Evolutionary conservation across 495 filamentous ascomycete species (phyloP), one percentile per base, ranked within the genome.

Genomic region (Penicillium egyptiacum): DNA sequence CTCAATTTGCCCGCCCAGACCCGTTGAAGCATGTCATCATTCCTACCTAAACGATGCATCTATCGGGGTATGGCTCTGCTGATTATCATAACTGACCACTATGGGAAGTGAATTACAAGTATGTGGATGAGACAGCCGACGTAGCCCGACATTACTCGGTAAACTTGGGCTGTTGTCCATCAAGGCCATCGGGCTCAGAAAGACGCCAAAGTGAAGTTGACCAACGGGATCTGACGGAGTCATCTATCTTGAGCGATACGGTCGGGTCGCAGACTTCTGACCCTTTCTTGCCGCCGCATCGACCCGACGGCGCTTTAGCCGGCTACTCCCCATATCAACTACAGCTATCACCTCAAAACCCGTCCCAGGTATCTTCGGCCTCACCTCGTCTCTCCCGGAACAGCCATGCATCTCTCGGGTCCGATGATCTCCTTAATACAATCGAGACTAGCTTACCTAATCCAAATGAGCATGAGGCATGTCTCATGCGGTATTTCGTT

Each of bases 401-500:
- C 23, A 62, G 60, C 22, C 42, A 62, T 52, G 45, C 50, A 10
- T 60, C 60, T 11, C 41, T 37, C 14, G 54, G 42, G n/a, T 53
- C 53, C 2, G 20, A 55, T 3, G 46, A 62, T 19, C 43, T 31
- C 3, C 10, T 42, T 25, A n/a, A 31, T 1, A n/a, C 44, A 30
- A 26, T 26, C 5, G 37, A 59, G n/a, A 50, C 35, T 43, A 51
- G 46, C 10, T 20, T 60, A 9, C 53, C 54, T 1, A 55, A 51
- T 45, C 46, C 62, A 17, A 25, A 66, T 50, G 63, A 66, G 33
- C 59, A 60, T 51, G 68, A 71, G 37, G 70, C 64, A 22, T 67
- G 66, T 46, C 54, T 73, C 1, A 64, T 73, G 63, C 53, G 68
- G 16, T 68, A 73, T 56, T 73, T 71, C 30, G 58, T 66, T 25